Base-by-base conservation (phyloP, 1,284 basidiomycete genomes). In the Ustilago loliicola region DNA sequence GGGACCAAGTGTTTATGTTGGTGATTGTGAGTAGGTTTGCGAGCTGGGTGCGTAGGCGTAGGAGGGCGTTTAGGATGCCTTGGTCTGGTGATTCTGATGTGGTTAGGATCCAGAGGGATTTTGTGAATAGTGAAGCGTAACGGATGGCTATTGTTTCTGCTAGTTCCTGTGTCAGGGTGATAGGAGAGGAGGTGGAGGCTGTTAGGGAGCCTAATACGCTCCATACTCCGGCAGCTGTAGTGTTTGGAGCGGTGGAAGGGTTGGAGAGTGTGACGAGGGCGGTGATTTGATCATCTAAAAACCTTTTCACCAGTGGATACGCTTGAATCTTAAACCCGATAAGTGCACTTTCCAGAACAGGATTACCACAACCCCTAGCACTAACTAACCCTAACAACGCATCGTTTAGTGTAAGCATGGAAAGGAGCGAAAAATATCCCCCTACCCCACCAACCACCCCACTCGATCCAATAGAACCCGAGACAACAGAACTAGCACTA, bases 261-360 rank as follows among this genome's bases (percentile, higher is more conserved):
- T 57, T 61, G 11, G 47, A 27, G 13, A 71, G 48, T 2, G 42
- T 15, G 21, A 69, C 29, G 17, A 85, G 48, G 7, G 75, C 65
- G 10, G 70, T 36, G 21, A 85, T 76, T 34, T 82, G 79, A 5
- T 77, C 76, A 57, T 83, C 81, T 2, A 85, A 61, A 19, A 68
- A 65, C 13, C 73, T 60, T 42, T 83, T 81, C 25, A 84, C 27
- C 2, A 77, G 45, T 0, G 84, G 82, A 64, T 79, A 85, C 1
- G 79, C 65, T 2, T 72, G 38, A 30, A 85, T 72, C 48, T 84
- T 77, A 61, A 82, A 80, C 19, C 73, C 66, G 72, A 85, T 79
- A 48, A 82, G 52, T 5, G 70, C 75, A 1, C 55, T n/a, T 56
- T 83, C 72, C 11, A 85, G 50, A 23, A 79, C 56, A n/a, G 68